A percentile compares a stretch with the other conserved stretches of the same genome.
Conservation (phyloP, 768 basidiomycete species). For the Roridomyces roridus region DNA sequence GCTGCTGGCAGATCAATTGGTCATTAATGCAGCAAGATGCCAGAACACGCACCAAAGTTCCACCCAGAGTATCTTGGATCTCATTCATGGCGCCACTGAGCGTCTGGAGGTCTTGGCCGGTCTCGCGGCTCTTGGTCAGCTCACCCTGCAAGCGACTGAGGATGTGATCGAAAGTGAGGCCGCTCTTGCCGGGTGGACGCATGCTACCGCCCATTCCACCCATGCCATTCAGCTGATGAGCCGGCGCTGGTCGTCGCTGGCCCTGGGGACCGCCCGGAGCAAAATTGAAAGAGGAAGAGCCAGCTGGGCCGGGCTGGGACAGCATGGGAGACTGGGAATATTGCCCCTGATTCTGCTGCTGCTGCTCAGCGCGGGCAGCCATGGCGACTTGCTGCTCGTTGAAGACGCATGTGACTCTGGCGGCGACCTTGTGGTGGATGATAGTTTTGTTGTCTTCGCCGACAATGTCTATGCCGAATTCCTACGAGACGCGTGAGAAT, state of each 20-base stretch:
- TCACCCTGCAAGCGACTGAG: constrained; percentile 88
- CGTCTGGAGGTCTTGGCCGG: constrained; percentile 82
- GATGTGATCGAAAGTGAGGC: constrained; percentile 92
- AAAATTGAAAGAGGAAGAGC: constrained; percentile 28
- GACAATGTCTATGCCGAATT: constrained; percentile 99
- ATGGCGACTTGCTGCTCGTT: constrained; percentile 83
- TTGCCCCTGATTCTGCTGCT: constrained; percentile 62
- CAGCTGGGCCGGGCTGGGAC: constrained; percentile 28
- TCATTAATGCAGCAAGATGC: constrained; percentile 10
- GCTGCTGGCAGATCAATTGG: constrained; percentile 44
- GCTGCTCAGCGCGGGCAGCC: constrained; percentile 74
- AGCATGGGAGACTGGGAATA: constrained; percentile 26
- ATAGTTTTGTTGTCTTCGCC: constrained; percentile 98
- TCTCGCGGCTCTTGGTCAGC: constrained; percentile 95
- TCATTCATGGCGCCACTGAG: constrained; percentile 83
- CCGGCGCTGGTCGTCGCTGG: constrained; percentile 62
- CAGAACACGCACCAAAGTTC: constrained; percentile 65
- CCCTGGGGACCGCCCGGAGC: constrained; percentile 32
- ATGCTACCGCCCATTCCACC: constrained; percentile 79
- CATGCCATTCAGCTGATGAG: constrained; percentile 70
- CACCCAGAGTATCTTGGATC: constrained; percentile 91
- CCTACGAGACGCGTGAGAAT: constrained; percentile 51
- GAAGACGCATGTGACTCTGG: constrained; percentile 89
- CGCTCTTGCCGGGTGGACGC: constrained; percentile 80
- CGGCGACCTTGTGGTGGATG: constrained; percentile 98